Percentiles rank a stretch among this genome's conserved stretches.
Conservation (phyloP, 805 yeast genomes). For the Yueomyces sinensis region DNA sequence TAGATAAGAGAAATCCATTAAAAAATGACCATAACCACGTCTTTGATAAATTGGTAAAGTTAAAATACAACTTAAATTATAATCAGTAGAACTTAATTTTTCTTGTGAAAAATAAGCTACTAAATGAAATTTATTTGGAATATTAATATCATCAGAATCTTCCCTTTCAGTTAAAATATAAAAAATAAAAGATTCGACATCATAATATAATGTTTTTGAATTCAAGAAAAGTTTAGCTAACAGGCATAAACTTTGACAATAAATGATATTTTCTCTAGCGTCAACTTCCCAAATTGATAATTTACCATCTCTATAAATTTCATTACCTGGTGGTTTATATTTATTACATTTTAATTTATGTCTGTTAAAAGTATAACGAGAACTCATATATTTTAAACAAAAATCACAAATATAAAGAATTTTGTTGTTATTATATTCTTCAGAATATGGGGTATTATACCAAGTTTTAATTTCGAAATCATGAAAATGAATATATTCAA, state of each 20-base stretch:
- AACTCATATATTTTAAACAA: conserved; percentile 68
- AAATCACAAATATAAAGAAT: conserved; percentile 69
- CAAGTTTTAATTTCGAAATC: conserved; percentile 72
- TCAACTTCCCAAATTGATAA: conserved; percentile 84
- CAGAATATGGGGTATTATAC: conserved; percentile 91
- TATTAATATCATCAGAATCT: conserved; percentile 24
- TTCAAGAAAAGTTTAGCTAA: conserved; percentile 80
- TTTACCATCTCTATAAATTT: conserved; percentile 59
- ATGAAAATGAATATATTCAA: conserved; percentile 57
- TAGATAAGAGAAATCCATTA: conserved; percentile 82
- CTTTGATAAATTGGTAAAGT: conserved; percentile 82
- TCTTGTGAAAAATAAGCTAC: conserved; percentile 95
- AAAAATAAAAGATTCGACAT: conserved; percentile 90
- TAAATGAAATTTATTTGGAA: conserved; percentile 43
- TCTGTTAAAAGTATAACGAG: conserved; percentile 51
- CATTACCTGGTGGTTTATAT: conserved; percentile 79
- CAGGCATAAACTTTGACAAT: conserved; percentile 82
- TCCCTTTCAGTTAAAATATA: conserved; percentile 63
- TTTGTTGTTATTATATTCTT: conserved; percentile 52
- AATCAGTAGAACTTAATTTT: conserved; percentile 53
- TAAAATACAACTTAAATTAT: conserved; percentile 81
- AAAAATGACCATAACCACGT: conserved; percentile 75
- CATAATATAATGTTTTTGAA: conserved; percentile 85
- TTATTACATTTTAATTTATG: conserved; percentile 66
- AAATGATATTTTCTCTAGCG: conserved; percentile 69